Evolutionary conservation across 2,329 filamentous ascomycete species (phyloP).

Genomic region (Paecilomyces variotii): DNA sequence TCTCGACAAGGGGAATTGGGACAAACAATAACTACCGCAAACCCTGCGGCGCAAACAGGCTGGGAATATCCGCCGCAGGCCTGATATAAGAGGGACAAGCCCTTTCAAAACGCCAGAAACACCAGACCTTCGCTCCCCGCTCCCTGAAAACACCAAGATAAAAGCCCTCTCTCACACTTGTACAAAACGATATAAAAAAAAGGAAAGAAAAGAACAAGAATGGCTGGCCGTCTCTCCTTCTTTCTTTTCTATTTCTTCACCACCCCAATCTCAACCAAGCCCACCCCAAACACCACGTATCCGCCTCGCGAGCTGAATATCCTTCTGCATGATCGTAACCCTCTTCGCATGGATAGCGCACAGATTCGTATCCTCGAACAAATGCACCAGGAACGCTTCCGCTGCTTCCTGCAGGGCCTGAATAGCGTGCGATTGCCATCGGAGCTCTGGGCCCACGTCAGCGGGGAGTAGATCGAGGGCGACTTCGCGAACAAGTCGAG

Average conservation of each 20-base stretch:
- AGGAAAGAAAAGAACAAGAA: not conserved
- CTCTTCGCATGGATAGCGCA: conserved; percentile 95
- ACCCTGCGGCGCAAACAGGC: not conserved
- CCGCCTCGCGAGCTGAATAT: conserved; percentile 82
- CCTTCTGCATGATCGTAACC: conserved; percentile 96
- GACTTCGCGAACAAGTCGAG: conserved; percentile 44
- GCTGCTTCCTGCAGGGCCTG: conserved; percentile 87
- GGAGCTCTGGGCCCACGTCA: conserved; percentile 57
- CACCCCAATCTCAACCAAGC: conserved; percentile 40
- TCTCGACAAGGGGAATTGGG: not conserved
- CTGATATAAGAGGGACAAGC: not conserved
- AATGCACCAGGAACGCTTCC: conserved; percentile 90
- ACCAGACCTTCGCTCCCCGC: not conserved
- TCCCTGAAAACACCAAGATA: not conserved
- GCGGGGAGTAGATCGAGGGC: conserved; percentile 52
- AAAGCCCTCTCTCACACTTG: not conserved
- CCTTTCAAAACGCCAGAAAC: not conserved
- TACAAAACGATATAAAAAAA: not conserved
- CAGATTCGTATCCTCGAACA: conserved; percentile 95
- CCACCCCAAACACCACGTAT: conserved; percentile 74
- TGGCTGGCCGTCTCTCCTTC: conserved; percentile 1
- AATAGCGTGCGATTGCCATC: conserved; percentile 95
- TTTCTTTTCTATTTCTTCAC: not conserved
- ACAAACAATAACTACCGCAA: not conserved
- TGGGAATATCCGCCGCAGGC: not conserved